A percentile compares a stretch with the other conserved stretches of the same genome.
Evolutionary conservation across 2,329 filamentous ascomycete species (phyloP).

Genomic region (Cladophialophora carrionii): DNA sequence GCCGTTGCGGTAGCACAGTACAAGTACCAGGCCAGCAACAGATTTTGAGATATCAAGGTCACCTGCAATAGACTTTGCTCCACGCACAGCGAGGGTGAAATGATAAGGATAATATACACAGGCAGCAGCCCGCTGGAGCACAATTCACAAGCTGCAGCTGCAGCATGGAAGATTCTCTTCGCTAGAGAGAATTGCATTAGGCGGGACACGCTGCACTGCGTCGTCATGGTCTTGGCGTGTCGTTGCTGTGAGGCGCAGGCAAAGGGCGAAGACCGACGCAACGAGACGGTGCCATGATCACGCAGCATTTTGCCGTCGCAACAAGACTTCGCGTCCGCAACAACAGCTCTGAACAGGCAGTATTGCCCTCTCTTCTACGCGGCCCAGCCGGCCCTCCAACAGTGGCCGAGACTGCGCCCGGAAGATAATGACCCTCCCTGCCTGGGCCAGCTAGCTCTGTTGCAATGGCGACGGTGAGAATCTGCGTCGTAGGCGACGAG

Average conservation of each 20-base stretch:
- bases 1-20: not conserved
- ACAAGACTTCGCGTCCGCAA: not conserved
- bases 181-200: conserved; percentile 5
- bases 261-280: not conserved
- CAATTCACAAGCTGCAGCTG: not conserved
- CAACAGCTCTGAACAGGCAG: not conserved
- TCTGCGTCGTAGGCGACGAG: conserved; percentile 96
- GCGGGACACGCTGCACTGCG: conserved; percentile 16
- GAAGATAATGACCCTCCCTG: conserved; percentile 5
- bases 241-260: conserved; percentile 3
- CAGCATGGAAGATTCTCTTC: conserved; percentile 5
- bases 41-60: not conserved
- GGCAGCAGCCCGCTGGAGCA: conserved; percentile 5
- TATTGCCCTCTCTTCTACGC: not conserved
- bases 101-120: conserved; percentile 17
- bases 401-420: not conserved
- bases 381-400: not conserved
- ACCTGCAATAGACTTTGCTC: not conserved
- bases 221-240: conserved; percentile 18
- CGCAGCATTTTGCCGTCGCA: not conserved
- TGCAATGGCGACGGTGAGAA: conserved; percentile 63
- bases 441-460: not conserved
- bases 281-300: not conserved
- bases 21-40: not conserved
- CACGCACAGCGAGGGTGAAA: not conserved